Evolutionary conservation across 306 rosid species (phyloP).

Genomic region (Rosa multiflora): DNA sequence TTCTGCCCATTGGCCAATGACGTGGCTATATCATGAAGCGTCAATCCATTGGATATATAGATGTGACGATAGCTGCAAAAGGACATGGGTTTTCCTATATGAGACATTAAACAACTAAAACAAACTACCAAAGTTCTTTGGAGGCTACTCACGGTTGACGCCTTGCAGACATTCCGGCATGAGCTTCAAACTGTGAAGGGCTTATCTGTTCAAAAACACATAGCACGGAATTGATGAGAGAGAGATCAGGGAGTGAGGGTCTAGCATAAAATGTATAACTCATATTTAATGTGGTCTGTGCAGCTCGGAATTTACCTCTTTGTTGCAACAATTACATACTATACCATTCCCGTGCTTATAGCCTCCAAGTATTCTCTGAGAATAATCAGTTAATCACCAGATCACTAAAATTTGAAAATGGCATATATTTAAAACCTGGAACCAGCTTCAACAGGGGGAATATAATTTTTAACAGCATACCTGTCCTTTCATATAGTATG

Average conservation of each 20-base stretch:
- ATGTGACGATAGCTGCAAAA: constrained; percentile 93
- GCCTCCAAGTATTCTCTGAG: constrained; percentile 86
- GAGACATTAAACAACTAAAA: constrained; percentile 27
- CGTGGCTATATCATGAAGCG: constrained; percentile 95
- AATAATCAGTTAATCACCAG: background rate
- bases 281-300: constrained; percentile 8
- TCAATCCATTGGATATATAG: constrained; percentile 86
- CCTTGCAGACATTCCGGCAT: constrained; percentile 99
- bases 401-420: constrained; percentile 12
- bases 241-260: constrained; percentile 18
- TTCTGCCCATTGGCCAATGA: constrained; percentile 95
- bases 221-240: constrained; percentile 9
- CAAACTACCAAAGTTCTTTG: constrained; percentile 17
- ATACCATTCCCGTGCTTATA: constrained; percentile 95
- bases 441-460: constrained; percentile 12
- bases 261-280: constrained; percentile 1
- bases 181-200: constrained; percentile 99
- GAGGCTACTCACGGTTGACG: constrained; percentile 95
- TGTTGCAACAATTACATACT: constrained; percentile 77
- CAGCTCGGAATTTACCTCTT: constrained; percentile 58
- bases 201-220: constrained; percentile 65
- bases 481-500: constrained; percentile 95
- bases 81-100: constrained; percentile 15
- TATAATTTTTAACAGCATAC: constrained; percentile 30
- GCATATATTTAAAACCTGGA: constrained; percentile 7